Evolutionary conservation across 75 land plant species (phyloP).

Genomic region (Selaginella moellendorffii): DNA sequence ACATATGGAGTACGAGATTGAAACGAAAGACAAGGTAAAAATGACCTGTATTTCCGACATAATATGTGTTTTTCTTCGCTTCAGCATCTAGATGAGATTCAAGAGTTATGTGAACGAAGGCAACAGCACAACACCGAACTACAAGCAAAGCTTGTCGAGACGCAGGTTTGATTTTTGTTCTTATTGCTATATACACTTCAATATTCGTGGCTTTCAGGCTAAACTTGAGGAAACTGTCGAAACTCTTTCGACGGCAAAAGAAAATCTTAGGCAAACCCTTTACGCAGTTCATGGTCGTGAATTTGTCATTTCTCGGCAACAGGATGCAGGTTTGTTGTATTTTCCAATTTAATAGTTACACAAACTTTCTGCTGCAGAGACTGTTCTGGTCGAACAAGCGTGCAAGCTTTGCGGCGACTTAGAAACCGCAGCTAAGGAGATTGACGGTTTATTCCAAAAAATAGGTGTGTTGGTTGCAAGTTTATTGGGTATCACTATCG

Average conservation of each 20-base stretch:
- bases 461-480: conserved; percentile 67
- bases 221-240: conserved; percentile 39
- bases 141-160: conserved; percentile 34
- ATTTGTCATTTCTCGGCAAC: conserved; percentile 57
- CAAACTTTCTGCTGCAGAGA: conserved; percentile 34
- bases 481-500: too few species aligned
- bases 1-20: conserved; percentile 50
- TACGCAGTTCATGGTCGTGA: conserved; percentile 53
- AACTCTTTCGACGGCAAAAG: conserved; percentile 31
- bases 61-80: too few species aligned
- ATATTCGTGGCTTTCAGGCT: conserved; percentile 30
- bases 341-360: too few species aligned
- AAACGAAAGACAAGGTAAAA: conserved; percentile 68
- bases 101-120: conserved; percentile 40
- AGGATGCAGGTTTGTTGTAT: conserved; percentile 67
- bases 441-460: conserved; percentile 56
- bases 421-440: conserved; percentile 66
- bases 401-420: conserved; percentile 47
- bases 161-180: conserved; percentile 30
- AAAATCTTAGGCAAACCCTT: conserved; percentile 43
- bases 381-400: conserved; percentile 54
- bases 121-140: conserved; percentile 35
- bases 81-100: conserved; percentile 60
- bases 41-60: too few species aligned
- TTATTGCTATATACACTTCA: background rate